Evolutionary conservation across 2,329 filamentous ascomycete species (phyloP).

Genomic region (Exserohilum rostratum): DNA sequence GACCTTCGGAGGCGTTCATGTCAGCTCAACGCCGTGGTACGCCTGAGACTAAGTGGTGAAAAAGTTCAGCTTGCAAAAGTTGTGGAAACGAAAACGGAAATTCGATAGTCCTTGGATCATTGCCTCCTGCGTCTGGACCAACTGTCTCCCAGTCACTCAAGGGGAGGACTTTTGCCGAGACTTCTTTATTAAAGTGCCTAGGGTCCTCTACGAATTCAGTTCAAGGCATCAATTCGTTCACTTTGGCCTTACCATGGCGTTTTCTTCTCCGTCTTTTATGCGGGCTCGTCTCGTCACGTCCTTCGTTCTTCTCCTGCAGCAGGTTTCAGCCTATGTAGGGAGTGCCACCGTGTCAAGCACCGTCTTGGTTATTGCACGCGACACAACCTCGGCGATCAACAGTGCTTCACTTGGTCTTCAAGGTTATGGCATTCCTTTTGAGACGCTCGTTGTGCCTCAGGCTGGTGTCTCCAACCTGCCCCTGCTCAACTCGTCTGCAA

Average conservation of each 20-base stretch:
- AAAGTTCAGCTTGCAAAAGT: neutral
- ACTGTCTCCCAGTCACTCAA: conserved; percentile 28
- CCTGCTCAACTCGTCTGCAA: conserved; percentile 55
- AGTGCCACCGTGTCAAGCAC: conserved; percentile 50
- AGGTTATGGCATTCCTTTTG: conserved; percentile 66
- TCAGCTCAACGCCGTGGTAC: conserved; percentile 27
- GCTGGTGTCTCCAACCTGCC: conserved; percentile 58
- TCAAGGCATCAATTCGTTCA: conserved; percentile 25
- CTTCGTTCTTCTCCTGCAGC: conserved; percentile 25
- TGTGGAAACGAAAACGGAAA: conserved; percentile 26
- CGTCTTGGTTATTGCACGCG: conserved; percentile 63
- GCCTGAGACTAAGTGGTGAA: conserved; percentile 13
- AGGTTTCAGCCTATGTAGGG: conserved; percentile 28
- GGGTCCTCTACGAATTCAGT: conserved; percentile 28
- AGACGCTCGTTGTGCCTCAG: conserved; percentile 62
- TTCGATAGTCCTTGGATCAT: conserved; percentile 39
- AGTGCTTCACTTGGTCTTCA: conserved; percentile 62
- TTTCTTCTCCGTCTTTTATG: conserved; percentile 30
- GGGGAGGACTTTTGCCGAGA: conserved; percentile 39
- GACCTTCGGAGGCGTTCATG: conserved; percentile 7
- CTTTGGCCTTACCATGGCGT: conserved; percentile 32
- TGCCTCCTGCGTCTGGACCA: conserved; percentile 33
- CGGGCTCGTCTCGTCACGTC: conserved; percentile 32
- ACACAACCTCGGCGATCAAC: conserved; percentile 56
- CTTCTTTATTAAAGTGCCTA: conserved; percentile 40